Evolutionary conservation across 768 basidiomycete species (phyloP), one percentile per base, ranked within the genome.

Genomic region (Galerina sulciceps): DNA sequence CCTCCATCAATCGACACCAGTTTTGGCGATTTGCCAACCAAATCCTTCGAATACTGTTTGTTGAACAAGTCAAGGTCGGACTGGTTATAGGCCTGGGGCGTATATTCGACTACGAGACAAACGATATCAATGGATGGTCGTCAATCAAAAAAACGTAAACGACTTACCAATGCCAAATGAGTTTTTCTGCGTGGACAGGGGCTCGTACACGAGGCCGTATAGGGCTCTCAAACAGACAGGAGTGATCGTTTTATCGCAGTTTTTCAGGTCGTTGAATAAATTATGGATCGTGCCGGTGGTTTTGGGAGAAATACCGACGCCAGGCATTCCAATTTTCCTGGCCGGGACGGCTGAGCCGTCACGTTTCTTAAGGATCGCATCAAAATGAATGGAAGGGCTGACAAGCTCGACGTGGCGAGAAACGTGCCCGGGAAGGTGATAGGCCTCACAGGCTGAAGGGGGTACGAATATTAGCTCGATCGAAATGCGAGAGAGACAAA

Each of bases 31-130:
- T 60, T 60, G 0, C 76, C 78, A 11, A 75, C 68, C 17, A 75
- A 53, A n/a, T 47, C 59, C 18, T 62, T 63, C 2, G 76, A 71
- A 60, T 75, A 78, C 53, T 74, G 73, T 15, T 35, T 55, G 42
- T 72, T 66, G 61, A 85, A 85, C 64, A 77, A 22, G 52, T 84
- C 69, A 17, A 84, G 73, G 55, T 84, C 84, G 1, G 69, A 65
- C 45, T 78, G 79, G 18, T 74, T 50, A 61, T 76, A 84, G 8
- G 81, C 69, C 57, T 82, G 76, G 0, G 84, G 84, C 4, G 81
- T 79, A 62, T 77, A 85, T 65, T 85, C 84, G 59, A 80, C 83
- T 82, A 11, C 10, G 10, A 22, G 17, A 10, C 18, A n/a, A 41
- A 56, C 22, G n/a, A 34, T 20, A 43, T 40, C 26, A 10, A 44